Conservation (phyloP, 768 basidiomycete species). For the Rhizopogon vinicolor region DNA sequence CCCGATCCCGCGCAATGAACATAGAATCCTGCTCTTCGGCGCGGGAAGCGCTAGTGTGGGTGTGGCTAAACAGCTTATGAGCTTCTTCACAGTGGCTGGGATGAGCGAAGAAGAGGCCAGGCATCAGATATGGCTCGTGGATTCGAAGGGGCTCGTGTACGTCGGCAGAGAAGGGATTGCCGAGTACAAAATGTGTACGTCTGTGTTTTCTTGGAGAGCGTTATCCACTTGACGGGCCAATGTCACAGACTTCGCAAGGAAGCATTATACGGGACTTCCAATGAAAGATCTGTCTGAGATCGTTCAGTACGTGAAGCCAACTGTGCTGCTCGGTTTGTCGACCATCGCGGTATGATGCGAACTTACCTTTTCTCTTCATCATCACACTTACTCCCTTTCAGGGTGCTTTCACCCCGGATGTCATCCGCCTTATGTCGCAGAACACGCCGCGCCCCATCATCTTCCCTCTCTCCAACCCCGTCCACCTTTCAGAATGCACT, state of each 20-base stretch:
- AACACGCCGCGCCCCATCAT: slow-evolving; percentile 84
- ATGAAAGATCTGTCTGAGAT: slow-evolving; percentile 74
- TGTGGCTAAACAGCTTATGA: slow-evolving; percentile 83
- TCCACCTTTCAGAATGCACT: slow-evolving; percentile 74
- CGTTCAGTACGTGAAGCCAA: slow-evolving; percentile 78
- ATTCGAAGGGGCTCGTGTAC: slow-evolving; percentile 84
- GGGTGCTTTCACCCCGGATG: slow-evolving; percentile 71
- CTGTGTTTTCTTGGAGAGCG: not conserved
- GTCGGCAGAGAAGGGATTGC: slow-evolving; percentile 67
- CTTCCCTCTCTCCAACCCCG: slow-evolving; percentile 91
- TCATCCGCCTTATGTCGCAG: slow-evolving; percentile 72
- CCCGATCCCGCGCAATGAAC: slow-evolving; percentile 58
- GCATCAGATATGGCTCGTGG: slow-evolving; percentile 74
- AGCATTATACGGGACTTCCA: slow-evolving; percentile 73
- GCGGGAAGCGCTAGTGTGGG: slow-evolving; percentile 92
- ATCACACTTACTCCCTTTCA: slow-evolving; percentile 13
- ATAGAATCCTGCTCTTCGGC: slow-evolving; percentile 89
- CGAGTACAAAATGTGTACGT: slow-evolving; percentile 78
- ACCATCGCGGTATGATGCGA: slow-evolving; percentile 53
- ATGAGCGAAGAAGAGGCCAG: slow-evolving; percentile 75
- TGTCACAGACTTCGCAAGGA: slow-evolving; percentile 71
- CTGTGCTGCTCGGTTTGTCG: slow-evolving; percentile 86
- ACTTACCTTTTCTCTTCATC: not conserved
- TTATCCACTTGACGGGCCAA: slow-evolving; percentile 2
- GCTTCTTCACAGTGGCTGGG: slow-evolving; percentile 84